These are phyloP conservation scores for Puccinellia tenuiflora DNA, from an alignment of 176 grass and related monocot species.

Conservation along the genomic window DNA sequence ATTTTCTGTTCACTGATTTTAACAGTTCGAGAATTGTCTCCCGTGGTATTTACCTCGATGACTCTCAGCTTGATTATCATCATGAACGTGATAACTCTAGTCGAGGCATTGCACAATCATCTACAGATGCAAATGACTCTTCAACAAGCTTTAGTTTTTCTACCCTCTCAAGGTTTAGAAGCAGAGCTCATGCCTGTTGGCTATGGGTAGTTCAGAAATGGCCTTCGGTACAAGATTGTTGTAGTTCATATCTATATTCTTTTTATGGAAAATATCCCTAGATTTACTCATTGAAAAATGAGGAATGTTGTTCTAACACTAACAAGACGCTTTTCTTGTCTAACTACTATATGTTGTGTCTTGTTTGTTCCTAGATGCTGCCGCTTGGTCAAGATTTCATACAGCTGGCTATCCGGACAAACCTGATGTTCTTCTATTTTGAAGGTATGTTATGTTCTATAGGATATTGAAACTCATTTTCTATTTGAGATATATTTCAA, in stretches of 20 bases:
- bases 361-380: constrained; percentile 52
- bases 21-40: constrained; percentile 86
- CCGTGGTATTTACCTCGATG: constrained; percentile 69
- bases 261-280: neutral
- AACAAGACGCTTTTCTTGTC: constrained; percentile 8
- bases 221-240: constrained; percentile 58
- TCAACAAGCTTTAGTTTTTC: constrained; percentile 40
- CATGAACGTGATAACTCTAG: constrained; percentile 39
- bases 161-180: constrained; percentile 49
- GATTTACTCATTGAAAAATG: constrained; percentile 1
- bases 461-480: neutral
- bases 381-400: constrained; percentile 80
- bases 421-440: constrained; percentile 99
- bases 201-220: constrained; percentile 69
- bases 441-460: constrained; percentile 55
- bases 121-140: constrained; percentile 24
- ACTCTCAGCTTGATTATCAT: constrained; percentile 53
- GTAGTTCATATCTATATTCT: constrained; percentile 17
- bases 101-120: constrained; percentile 17
- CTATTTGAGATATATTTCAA: constrained; percentile 5
- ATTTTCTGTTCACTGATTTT: constrained; percentile 13
- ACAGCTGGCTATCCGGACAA: constrained; percentile 79
- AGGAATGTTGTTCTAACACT: neutral
- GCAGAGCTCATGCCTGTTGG: constrained; percentile 56
- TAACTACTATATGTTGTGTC: constrained; percentile 11